Base-by-base conservation (phyloP, 345 rosid species). In the Firmiana major region DNA sequence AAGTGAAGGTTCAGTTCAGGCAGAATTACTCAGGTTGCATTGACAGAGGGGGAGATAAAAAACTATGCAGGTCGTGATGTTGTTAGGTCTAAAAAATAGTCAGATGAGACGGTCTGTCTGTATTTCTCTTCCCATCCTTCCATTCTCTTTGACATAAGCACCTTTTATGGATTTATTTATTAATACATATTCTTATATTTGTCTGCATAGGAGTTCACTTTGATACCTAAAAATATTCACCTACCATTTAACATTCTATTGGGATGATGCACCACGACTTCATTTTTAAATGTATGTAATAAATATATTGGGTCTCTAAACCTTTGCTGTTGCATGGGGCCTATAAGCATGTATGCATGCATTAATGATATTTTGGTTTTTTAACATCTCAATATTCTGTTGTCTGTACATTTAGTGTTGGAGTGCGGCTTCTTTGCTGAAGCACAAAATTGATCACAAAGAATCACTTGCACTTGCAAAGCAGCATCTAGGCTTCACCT, bases 381-480 rank as follows among this genome's bases (percentile, higher is more conserved):
- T 72, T 77, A 40, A 77, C 62, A 17, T 66, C 45, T 40, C 4
- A 42, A 38, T 55, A 24, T 53, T 24, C 40, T 53, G 64, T 10
- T 54, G 67, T 75, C 31, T 79, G 40, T 60, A 63, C 54, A 80
- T 84, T 77, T 86, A 96, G 99, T 90, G 91, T 81, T 92, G 99
- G 98, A 91, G 82, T 75, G 91, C 94, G 78, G 93, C 92, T 73
- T 87, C 91, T 80, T 75, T 91, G 86, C 78, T 82, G 82, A 89
- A 88, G 89, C 80, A 86, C 77, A 90, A 90, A 82, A 81, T 90
- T 76, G 79, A 82, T 81, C 90, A 78, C 82, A 87, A 81, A 80
- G 91, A 86, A 82, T 91, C 97, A 22, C 81, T 96, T 81, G 89
- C 70, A 51, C 89, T 84, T 73, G 97, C 94, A 46, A 89, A 86